These are phyloP conservation scores for Colletotrichum higginsianum DNA, from an alignment of 2,329 filamentous ascomycete species.

Conservation along the genomic window DNA sequence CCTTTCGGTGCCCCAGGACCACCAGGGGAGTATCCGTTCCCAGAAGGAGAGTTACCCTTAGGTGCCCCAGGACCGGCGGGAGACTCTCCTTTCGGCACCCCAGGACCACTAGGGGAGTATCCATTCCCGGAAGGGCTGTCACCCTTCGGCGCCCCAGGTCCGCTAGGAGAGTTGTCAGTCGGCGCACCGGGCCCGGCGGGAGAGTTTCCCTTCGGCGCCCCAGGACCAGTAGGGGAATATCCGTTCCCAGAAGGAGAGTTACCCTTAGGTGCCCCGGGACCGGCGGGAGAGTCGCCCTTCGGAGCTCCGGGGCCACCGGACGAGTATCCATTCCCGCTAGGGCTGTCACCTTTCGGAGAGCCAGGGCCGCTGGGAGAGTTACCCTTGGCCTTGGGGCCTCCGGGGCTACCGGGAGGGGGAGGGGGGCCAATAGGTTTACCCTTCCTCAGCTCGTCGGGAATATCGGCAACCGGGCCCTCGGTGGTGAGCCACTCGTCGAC, in stretches of 20 bases:
- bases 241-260: background rate
- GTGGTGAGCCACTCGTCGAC: constrained; percentile 32
- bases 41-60: too few species aligned
- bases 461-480: constrained; percentile 12
- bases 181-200: background rate
- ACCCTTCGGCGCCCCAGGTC: background rate
- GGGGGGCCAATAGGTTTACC: constrained; percentile 16
- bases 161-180: background rate
- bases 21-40: background rate
- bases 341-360: background rate
- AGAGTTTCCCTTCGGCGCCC: background rate
- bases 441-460: constrained; percentile 17
- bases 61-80: too few species aligned
- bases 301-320: background rate
- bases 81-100: background rate
- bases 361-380: background rate
- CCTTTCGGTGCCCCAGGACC: background rate
- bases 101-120: background rate
- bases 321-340: background rate
- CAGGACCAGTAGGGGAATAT: background rate
- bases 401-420: background rate
- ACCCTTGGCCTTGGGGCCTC: background rate
- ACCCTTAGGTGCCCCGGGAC: background rate
- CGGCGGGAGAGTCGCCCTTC: background rate
- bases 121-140: background rate